Base-by-base conservation (phyloP, 352 stramenopile species). In the Pythium rishiriense region DNA sequence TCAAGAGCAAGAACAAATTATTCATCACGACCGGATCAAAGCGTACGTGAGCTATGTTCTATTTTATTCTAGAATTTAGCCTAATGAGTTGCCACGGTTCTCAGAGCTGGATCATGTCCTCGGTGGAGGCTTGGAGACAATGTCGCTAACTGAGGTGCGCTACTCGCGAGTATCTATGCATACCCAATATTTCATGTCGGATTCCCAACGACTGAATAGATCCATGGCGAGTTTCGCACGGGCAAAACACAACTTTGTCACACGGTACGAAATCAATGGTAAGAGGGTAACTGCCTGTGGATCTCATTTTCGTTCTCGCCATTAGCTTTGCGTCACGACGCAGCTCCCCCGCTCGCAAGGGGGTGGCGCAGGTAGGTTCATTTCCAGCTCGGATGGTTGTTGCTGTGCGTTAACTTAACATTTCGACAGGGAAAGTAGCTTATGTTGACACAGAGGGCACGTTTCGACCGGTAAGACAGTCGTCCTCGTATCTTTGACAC, bases 181-280 rank as follows among this genome's bases (percentile, higher is more conserved):
- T 11, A 5, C 31, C 5, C 24, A 25, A 22, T 35, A 53, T 33
- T 12, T 6, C 17, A 4, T 2, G 14, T 49, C 2, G 4, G 19
- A 19, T 47, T 53, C 24, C 33, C 33, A 17, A 39, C 6, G 31
- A 37, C 29, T 14, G 15, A 28, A 10, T 9, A 97, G 87, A 77
- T 97, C 57, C 93, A 94, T 54, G 91, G 94, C 19, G 94, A 98
- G 64, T 98, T 98, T 65, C 78, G 95, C 19, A 98, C 94, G 19
- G 95, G 94, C 22, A 98, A 98, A 70, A 98, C 94, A 1, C 94
- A 98, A 64, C 74, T 98, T 19, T 94, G 87, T 41, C 94, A 98
- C 69, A 98, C 94, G 39, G 84, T 91, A 81, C 29, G 17, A 1
- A 14, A 8, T 35, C 17, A 29, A 39, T 43, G n/a, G 26, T 24